These are phyloP conservation scores for Pseudognaphalium luteoalbum DNA, from an alignment of 129 eudicot species.

Conservation along the genomic window DNA sequence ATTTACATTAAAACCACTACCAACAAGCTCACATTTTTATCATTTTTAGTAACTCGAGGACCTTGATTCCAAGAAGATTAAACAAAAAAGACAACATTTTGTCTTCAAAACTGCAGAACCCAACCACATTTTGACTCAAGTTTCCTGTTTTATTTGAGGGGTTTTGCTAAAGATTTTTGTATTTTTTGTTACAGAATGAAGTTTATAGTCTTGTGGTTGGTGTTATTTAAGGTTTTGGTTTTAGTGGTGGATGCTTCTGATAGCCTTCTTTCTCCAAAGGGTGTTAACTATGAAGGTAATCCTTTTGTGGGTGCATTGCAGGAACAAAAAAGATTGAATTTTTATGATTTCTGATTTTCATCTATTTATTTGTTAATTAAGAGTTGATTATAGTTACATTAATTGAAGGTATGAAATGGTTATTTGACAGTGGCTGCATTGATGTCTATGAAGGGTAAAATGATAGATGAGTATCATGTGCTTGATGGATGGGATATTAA, in stretches of 20 bases:
- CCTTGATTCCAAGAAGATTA: constrained; percentile 36
- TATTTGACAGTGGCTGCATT: constrained; percentile 83
- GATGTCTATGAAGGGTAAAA: constrained; percentile 80
- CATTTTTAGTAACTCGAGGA: constrained; percentile 40
- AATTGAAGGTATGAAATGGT: constrained; percentile 11
- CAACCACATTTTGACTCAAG: constrained; percentile 25
- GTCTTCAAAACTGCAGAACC: constrained; percentile 18
- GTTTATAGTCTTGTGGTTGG: constrained; percentile 32
- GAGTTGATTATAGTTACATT: no score
- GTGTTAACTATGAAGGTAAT: constrained; percentile 94
- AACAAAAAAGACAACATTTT: constrained; percentile 34
- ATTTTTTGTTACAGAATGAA: constrained; percentile 5
- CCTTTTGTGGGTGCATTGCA: not conserved
- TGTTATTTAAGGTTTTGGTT: constrained; percentile 34
- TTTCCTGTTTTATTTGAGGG: constrained; percentile 8
- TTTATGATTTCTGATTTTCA: not conserved
- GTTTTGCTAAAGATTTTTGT: constrained; percentile 7
- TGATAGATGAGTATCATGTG: constrained; percentile 79
- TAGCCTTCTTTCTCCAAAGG: constrained; percentile 89
- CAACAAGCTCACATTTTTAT: constrained; percentile 25
- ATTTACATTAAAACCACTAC: constrained; percentile 28
- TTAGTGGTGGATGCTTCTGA: constrained; percentile 50
- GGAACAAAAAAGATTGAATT: constrained; percentile 1
- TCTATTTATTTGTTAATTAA: constrained; percentile 13
- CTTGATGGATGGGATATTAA: constrained; percentile 97